These are phyloP conservation scores for Penicillium sp. DNA, from an alignment of 2,329 filamentous ascomycete species.

Conservation along the genomic window DNA sequence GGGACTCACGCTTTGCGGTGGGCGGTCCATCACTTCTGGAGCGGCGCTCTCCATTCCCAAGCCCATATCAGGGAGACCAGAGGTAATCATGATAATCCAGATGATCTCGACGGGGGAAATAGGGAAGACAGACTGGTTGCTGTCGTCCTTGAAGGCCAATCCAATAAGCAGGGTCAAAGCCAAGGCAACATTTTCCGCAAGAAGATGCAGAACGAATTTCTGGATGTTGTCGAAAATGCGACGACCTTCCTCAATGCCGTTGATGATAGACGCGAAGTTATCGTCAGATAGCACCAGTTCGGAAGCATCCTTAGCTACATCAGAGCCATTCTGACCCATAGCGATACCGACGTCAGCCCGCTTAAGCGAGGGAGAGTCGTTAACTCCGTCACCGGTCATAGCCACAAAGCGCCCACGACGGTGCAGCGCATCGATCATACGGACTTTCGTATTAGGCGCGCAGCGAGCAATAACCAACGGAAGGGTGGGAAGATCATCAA, in stretches of 20 bases:
- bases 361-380: conserved; percentile 80
- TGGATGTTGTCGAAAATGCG: conserved; percentile 89
- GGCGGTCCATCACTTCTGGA: conserved; percentile 74
- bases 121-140: conserved; percentile 76
- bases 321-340: conserved; percentile 78
- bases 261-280: conserved; percentile 83
- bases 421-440: conserved; percentile 70
- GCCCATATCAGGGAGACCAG: conserved; percentile 82
- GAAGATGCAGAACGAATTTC: conserved; percentile 78
- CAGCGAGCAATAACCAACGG: conserved; percentile 61
- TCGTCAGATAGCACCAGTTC: conserved; percentile 73
- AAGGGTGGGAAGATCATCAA: conserved; percentile 59
- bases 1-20: conserved; percentile 60
- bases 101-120: conserved; percentile 83
- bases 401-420: conserved; percentile 70
- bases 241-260: conserved; percentile 78
- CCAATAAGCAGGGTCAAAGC: conserved; percentile 79
- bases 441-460: conserved; percentile 67
- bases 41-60: conserved; percentile 76
- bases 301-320: conserved; percentile 72
- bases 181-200: conserved; percentile 80
- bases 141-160: conserved; percentile 73
- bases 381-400: conserved; percentile 89
- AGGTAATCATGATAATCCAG: conserved; percentile 94
- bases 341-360: conserved; percentile 83